Conservation (phyloP, 805 yeast genomes). For the Candida ulmi region DNA sequence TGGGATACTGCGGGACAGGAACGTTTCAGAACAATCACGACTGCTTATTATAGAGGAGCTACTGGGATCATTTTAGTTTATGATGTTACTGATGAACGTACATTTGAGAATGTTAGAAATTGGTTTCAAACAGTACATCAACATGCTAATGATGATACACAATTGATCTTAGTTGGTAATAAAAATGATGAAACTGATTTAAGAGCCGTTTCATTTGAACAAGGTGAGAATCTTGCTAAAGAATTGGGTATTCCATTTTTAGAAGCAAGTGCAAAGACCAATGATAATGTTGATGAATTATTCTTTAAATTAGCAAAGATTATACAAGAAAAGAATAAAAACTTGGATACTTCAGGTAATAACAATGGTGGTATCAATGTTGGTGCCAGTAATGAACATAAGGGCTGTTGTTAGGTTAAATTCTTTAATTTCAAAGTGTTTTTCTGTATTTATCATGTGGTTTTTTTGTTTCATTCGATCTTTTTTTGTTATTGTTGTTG, state of each 20-base stretch:
- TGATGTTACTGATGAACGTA: constrained; percentile 84
- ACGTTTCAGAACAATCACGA: constrained; percentile 87
- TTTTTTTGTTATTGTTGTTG: background rate
- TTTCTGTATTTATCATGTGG: background rate
- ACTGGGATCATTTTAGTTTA: constrained; percentile 82
- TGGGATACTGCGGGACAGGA: constrained; percentile 99
- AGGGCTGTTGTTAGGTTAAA: constrained; percentile 17
- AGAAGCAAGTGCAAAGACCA: constrained; percentile 95
- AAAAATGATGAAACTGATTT: constrained; percentile 87
- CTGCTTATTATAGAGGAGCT: constrained; percentile 89
- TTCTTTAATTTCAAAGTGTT: no score
- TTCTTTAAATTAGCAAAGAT: constrained; percentile 84
- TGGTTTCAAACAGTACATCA: constrained; percentile 96
- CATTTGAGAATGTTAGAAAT: constrained; percentile 86
- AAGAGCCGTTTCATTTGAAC: constrained; percentile 83
- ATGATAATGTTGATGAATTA: constrained; percentile 85
- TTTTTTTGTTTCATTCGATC: background rate
- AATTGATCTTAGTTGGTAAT: constrained; percentile 90
- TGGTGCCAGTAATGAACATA: constrained; percentile 4
- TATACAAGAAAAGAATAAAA: constrained; percentile 71
- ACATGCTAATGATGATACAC: constrained; percentile 95
- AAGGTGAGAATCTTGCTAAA: constrained; percentile 84
- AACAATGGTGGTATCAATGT: constrained; percentile 23
- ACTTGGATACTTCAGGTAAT: constrained; percentile 25
- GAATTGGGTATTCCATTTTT: constrained; percentile 86